A percentile compares a stretch with the other conserved stretches of the same genome.
Conservation (phyloP, 768 basidiomycete genomes). For the Chalciporus sphaerocephalus region DNA sequence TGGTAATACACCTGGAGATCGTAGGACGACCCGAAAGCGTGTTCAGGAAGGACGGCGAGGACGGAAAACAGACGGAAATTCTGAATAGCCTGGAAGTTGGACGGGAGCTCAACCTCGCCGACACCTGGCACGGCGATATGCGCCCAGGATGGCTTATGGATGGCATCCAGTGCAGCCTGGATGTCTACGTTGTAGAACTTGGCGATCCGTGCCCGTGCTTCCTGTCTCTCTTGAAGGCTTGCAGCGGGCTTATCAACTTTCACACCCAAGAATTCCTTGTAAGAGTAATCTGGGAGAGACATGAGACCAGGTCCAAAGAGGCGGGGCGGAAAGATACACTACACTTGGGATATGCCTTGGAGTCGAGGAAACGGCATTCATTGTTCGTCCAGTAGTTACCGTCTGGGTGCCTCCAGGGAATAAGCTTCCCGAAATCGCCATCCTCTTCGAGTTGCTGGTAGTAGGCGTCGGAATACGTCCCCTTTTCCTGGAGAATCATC, state of each 20-base stretch:
- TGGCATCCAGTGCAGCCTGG: conserved; percentile 2
- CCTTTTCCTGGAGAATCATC: conserved; percentile 16
- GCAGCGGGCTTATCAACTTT: conserved; percentile 21
- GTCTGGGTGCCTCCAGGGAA: conserved; percentile 22
- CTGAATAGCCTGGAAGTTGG: conserved; percentile 13
- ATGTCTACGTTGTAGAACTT: conserved; percentile 25
- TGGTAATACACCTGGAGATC: conserved; percentile 20
- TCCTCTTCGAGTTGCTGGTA: conserved; percentile 18
- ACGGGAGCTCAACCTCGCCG: conserved; percentile 9
- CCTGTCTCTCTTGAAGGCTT: conserved; percentile 12
- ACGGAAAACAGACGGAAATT: conserved; percentile 27
- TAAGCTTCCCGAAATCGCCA: conserved; percentile 15
- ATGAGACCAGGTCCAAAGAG: neutral
- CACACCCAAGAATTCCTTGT: conserved; percentile 23
- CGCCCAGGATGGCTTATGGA: conserved; percentile 8
- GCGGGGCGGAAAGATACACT: neutral
- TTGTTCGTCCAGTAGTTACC: conserved; percentile 26
- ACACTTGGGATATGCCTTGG: conserved; percentile 23
- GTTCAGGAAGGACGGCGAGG: conserved; percentile 22
- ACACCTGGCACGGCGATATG: conserved; percentile 16
- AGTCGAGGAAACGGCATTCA: conserved; percentile 21
- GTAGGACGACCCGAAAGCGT: conserved; percentile 24
- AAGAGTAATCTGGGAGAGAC: conserved; percentile 24
- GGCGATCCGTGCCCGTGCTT: conserved; percentile 20
- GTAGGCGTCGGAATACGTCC: conserved; percentile 23